A percentile compares a stretch with the other conserved stretches of the same genome.
Conservation (phyloP, 768 basidiomycete genomes). For the Boletus pseudo-olivaceus region DNA sequence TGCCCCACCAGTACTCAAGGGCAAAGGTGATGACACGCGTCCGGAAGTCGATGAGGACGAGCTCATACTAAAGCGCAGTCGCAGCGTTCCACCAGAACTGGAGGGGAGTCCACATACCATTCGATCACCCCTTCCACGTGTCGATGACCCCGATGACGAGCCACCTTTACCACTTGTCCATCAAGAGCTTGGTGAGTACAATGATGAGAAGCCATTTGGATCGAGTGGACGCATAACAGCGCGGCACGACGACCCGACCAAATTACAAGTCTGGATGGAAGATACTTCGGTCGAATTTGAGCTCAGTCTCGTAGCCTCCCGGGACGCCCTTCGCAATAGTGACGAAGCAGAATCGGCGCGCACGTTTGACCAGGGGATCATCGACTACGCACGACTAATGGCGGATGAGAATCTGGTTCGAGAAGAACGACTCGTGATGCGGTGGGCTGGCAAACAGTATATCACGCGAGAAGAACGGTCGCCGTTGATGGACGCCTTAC, state of each 20-base stretch:
- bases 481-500: slow-evolving; percentile 71
- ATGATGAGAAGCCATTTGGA: slow-evolving; percentile 34
- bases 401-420: slow-evolving; percentile 58
- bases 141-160: slow-evolving; percentile 24
- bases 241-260: slow-evolving; percentile 55
- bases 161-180: background rate
- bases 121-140: slow-evolving; percentile 18
- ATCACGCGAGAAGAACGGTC: slow-evolving; percentile 74
- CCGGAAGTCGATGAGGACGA: slow-evolving; percentile 20
- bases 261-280: slow-evolving; percentile 64
- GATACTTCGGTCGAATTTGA: slow-evolving; percentile 64
- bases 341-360: slow-evolving; percentile 54
- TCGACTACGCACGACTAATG: slow-evolving; percentile 66
- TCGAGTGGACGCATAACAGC: slow-evolving; percentile 55
- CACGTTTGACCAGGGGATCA: slow-evolving; percentile 55
- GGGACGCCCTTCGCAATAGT: slow-evolving; percentile 28
- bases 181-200: slow-evolving; percentile 4
- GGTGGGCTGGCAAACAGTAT: slow-evolving; percentile 71
- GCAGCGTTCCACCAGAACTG: slow-evolving; percentile 54
- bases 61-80: slow-evolving; percentile 41
- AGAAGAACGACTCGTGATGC: slow-evolving; percentile 66
- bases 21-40: slow-evolving; percentile 12
- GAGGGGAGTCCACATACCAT: slow-evolving; percentile 40
- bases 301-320: slow-evolving; percentile 55
- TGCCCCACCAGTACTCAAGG: slow-evolving; percentile 14